Evolutionary conservation across 163 green algal genomes (phyloP).

Genomic region (Botryococcus braunii): DNA sequence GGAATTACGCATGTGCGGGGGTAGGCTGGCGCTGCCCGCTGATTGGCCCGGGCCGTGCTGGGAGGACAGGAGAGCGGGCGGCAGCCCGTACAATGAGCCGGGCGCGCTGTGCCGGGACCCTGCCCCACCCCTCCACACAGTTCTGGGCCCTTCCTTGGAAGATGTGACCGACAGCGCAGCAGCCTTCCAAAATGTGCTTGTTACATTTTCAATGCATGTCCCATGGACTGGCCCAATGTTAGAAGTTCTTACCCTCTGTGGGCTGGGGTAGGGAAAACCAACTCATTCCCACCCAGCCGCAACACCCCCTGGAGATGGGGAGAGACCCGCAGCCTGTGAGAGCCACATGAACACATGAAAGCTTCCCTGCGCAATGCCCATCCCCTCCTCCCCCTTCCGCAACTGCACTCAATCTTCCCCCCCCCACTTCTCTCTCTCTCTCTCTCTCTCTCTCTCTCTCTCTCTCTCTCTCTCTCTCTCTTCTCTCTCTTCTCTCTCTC

Average conservation of each 20-base stretch:
- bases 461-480: not conserved
- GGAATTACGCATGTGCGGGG: too few relatives aligned
- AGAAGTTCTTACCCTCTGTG: not conserved
- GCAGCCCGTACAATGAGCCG: too few relatives aligned
- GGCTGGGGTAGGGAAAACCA: not conserved
- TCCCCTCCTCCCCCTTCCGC: not conserved
- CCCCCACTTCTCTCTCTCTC: not conserved
- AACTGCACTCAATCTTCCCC: not conserved
- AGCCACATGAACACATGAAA: not conserved
- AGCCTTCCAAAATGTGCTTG: not conserved
- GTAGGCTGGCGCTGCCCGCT: not conserved
- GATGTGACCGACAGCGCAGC: not conserved
- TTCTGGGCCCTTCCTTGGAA: too few relatives aligned
- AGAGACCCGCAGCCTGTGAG: too few relatives aligned
- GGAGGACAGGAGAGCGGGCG: too few relatives aligned
- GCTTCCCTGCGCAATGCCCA: not conserved
- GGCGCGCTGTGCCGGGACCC: too few relatives aligned
- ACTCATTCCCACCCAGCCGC: not conserved
- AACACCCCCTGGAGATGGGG: too few relatives aligned
- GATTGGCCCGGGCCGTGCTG: not conserved
- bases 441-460: not conserved
- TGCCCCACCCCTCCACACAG: too few relatives aligned
- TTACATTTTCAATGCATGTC: slow-evolving; percentile 1
- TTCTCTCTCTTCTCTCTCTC: not conserved
- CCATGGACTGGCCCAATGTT: not conserved